Evolutionary conservation across 2,329 filamentous ascomycete species (phyloP).

Genomic region (Phyllosticta capitalensis): DNA sequence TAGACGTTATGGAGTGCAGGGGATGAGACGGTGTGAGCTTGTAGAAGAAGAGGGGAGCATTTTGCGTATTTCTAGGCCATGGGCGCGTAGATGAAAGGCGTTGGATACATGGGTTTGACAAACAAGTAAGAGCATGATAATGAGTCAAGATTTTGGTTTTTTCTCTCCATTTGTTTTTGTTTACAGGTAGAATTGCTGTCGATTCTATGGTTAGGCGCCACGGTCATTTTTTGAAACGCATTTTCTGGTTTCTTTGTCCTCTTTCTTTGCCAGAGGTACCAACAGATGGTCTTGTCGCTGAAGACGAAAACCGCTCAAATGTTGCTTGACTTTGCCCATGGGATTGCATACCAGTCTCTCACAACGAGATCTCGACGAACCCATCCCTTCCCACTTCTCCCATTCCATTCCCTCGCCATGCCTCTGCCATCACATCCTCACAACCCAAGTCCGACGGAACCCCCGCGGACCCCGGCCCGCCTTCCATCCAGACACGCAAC

Average conservation of each 20-base stretch:
- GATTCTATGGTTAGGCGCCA: no score
- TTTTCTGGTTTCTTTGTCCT: no score
- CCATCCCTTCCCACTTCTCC: conserved; percentile 38
- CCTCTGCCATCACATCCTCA: conserved; percentile 69
- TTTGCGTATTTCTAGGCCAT: not conserved
- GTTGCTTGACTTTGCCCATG: no score
- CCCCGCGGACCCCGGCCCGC: no score
- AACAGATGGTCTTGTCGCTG: no score
- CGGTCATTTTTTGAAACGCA: no score
- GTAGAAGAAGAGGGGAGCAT: not conserved
- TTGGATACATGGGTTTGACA: not conserved
- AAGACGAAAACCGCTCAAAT: no score
- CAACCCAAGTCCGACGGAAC: conserved; percentile 61
- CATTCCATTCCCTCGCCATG: conserved; percentile 43
- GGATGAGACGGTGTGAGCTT: not conserved
- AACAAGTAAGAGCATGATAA: not conserved
- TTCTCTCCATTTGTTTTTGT: no score
- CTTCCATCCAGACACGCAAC: not conserved
- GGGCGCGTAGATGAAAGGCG: not conserved
- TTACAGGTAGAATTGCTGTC: no score
- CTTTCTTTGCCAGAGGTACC: no score
- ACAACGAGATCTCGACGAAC: conserved; percentile 40
- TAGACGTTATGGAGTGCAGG: not conserved
- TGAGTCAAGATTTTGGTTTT: not conserved
- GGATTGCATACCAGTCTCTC: no score